Base-by-base conservation (phyloP, 2,329 filamentous ascomycete species). In the Beauveria australis region DNA sequence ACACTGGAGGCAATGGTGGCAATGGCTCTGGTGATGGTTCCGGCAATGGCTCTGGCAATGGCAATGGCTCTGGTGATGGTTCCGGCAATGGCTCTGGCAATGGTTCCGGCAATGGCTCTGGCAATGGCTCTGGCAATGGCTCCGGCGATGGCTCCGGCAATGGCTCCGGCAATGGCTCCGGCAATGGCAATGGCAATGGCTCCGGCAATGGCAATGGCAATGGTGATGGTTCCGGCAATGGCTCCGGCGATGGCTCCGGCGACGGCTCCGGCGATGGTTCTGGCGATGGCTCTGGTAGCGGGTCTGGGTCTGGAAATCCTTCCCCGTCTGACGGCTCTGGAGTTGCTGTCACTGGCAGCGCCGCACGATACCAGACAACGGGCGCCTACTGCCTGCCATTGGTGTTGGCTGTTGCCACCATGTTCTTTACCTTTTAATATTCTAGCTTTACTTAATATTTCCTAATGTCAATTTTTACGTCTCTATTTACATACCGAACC, bases 351-450 rank as follows among this genome's bases (percentile, higher is more conserved):
- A 60, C 48, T 3, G 57, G 49, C 41, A 53, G 28, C 28, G 57
- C 57, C 3, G n/a, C 57, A 18, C 33, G 30, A 28, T 28, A 24
- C 10, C 57, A 60, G 46, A 7, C 56, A 40, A 43, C 30, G 22
- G 26, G 19, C 10, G n/a, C 40, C 7, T 53, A 48, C 41, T 47
- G 41, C 6, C 28, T 60, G 16, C 57, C 48, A n/a, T 2, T 60
- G 26, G 41, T 26, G 19, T 41, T 51, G 28, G 57, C 57, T 40
- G 19, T 60, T 5, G 41, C 57, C 14, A 28, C 57, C 6, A 16
- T 60, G 8, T 60, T 53, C 57, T 47, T 53, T n/a, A 46, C 49
- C 33, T n/a, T 60, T 5, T 60, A 60, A 53, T 28, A 19, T 19
- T 10, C 8, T 24, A 26, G 14, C 19, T 40, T 6, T 52, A 37